Evolutionary conservation across 2,329 filamentous ascomycete species (phyloP), one percentile per base, ranked within the genome.

Genomic region (Xylariales sp.): DNA sequence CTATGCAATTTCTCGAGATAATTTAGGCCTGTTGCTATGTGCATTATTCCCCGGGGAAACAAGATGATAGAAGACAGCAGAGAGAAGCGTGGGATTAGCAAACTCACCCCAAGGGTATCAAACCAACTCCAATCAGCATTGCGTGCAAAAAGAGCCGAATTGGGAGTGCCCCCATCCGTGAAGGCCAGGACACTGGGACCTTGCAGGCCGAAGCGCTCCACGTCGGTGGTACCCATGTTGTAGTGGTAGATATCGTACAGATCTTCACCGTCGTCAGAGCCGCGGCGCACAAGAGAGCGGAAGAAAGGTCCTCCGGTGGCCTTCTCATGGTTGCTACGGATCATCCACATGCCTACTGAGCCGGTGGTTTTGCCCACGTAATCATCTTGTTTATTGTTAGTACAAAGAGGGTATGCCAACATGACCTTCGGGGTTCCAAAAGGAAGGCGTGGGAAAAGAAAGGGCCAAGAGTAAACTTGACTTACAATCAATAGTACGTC

Each of bases 241-340:
- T 66, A 67, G 40, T 65, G 60, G 33, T 66, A 63, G 40, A 66
- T 66, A 17, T 66, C 63, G 43, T 65, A 66, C 13, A 67, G 48
- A 38, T 67, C 63, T 13, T 61, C 60, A 10, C 60, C 61, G 14
- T 49, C 54, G 10, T 49, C 47, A 38, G 50, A 51, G 21, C 59
- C 62, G 14, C 61, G 59, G 6, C 62, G 55, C n/a, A 65, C 48
- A 14, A 65, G 53, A 20, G 56, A 61, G 19, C 62, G 52, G 55
- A 64, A 65, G 41, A 65, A 65, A 2, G 62, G 61, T 0, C 57
- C 57, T 4, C 57, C 57, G 1, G 60, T 63, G 4, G 62, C 62
- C 49, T 65, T 66, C 43, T 65, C 62, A 36, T 65, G 62, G 42
- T 65, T 63, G 16, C 55, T 62, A 5, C 62, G 50, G 28, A 66